Percentiles rank a stretch among this genome's conserved stretches.
Conservation (phyloP, 2,329 filamentous ascomycete species). For the Phialophora verrucosa region DNA sequence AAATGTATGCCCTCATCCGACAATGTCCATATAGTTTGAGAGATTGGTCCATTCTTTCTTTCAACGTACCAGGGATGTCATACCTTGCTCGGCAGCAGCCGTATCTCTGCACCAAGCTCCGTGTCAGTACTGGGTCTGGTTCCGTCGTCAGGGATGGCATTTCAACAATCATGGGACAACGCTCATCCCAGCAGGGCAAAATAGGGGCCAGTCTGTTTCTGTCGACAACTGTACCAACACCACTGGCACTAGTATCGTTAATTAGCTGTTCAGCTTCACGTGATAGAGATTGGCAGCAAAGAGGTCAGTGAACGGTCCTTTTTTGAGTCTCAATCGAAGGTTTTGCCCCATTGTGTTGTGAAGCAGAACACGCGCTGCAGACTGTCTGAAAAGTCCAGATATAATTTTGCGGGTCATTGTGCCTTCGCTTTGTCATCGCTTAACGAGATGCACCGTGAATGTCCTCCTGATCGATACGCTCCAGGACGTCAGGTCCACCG, state of each 20-base stretch:
- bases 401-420: not conserved
- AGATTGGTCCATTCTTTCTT: not conserved
- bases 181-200: not conserved
- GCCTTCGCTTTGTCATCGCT: not conserved
- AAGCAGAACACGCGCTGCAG: conserved; percentile 1
- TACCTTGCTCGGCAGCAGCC: not conserved
- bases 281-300: not conserved
- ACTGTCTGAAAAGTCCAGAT: not conserved
- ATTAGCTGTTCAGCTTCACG: not conserved
- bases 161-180: not conserved
- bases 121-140: too few species aligned
- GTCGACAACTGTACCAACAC: not conserved
- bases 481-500: not conserved
- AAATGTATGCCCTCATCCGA: not conserved
- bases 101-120: not conserved
- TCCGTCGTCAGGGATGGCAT: not conserved
- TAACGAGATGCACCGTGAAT: not conserved
- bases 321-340: not conserved
- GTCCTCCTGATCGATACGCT: not conserved
- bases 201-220: not conserved
- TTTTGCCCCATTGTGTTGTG: not conserved
- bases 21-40: not conserved
- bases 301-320: not conserved
- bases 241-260: not conserved
- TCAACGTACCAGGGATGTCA: not conserved